Percentiles rank a stretch among this genome's conserved stretches.
Evolutionary conservation across 176 grass and related monocot species (phyloP).

Genomic region (Aechmea fasciata): DNA sequence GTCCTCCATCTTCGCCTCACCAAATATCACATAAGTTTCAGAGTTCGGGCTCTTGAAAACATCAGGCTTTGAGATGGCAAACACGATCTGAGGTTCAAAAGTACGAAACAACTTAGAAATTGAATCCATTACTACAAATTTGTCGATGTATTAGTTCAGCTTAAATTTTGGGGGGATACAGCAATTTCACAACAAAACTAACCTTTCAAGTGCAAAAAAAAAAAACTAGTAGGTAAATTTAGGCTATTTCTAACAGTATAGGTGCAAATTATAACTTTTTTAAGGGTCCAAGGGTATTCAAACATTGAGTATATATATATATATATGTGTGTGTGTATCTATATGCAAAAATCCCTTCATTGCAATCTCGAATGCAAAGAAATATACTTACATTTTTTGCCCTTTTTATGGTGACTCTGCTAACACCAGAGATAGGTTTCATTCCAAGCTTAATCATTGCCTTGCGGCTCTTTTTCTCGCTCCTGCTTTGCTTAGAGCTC

Average conservation of each 20-base stretch:
- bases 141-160: too few species aligned
- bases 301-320: too few species aligned
- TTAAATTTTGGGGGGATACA: too few species aligned
- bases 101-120: neutral
- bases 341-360: neutral
- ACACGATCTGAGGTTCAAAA: conserved; percentile 48
- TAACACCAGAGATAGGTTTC: conserved; percentile 76
- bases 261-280: too few species aligned
- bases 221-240: too few species aligned
- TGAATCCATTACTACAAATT: too few species aligned
- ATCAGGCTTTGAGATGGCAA: conserved; percentile 79
- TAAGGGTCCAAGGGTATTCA: too few species aligned
- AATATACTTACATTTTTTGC: conserved; percentile 59
- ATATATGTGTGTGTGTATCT: too few species aligned
- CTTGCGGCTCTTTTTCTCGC: conserved; percentile 93
- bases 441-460: conserved; percentile 94
- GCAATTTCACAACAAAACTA: too few species aligned
- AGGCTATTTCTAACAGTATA: too few species aligned
- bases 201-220: too few species aligned
- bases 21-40: conserved; percentile 87
- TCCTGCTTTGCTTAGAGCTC: conserved; percentile 64
- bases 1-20: conserved; percentile 89
- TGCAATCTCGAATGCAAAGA: neutral
- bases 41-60: conserved; percentile 90
- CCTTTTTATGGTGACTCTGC: conserved; percentile 66